Conservation (phyloP, 495 filamentous ascomycete genomes). For the Neurospora sp. region DNA sequence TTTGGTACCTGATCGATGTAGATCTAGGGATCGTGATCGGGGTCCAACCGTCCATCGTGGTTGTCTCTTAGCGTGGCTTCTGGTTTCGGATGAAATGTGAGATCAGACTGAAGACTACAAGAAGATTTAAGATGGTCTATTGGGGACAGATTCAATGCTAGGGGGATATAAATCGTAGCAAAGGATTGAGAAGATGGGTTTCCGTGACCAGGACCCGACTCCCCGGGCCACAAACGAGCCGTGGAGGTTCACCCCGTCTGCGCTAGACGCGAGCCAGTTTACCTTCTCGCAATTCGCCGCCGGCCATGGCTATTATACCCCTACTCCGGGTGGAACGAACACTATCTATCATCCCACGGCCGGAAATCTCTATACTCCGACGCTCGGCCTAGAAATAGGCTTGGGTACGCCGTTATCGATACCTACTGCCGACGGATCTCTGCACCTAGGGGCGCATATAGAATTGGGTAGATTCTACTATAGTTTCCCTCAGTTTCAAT, state of each 20-base stretch:
- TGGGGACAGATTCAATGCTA: too few relatives aligned
- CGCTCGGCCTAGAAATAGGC: conserved; percentile 47
- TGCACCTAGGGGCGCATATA: conserved; percentile 48
- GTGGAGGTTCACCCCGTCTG: conserved; percentile 77
- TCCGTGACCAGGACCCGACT: conserved; percentile 74
- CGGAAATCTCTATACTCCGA: conserved; percentile 84
- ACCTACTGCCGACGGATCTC: conserved; percentile 50
- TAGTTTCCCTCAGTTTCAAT: conserved; percentile 56
- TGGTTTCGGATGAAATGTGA: too few relatives aligned
- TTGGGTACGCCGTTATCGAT: conserved; percentile 77
- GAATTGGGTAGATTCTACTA: conserved; percentile 44
- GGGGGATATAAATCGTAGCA: too few relatives aligned
- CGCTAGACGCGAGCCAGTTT: conserved; percentile 76
- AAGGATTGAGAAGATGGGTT: too few relatives aligned
- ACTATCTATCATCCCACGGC: conserved; percentile 73
- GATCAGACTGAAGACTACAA: too few relatives aligned
- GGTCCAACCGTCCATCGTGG: too few relatives aligned
- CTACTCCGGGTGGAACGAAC: conserved; percentile 76
- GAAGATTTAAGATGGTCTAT: too few relatives aligned
- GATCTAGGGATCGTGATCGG: too few relatives aligned
- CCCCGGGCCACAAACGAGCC: conserved; percentile 64
- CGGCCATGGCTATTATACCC: conserved; percentile 81
- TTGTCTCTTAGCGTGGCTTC: too few relatives aligned
- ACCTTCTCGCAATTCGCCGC: conserved; percentile 60
- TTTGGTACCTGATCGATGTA: too few relatives aligned